Evolutionary conservation across 371 early-diverging fungal species (phyloP).

Genomic region (Apophysomyces variabilis): DNA sequence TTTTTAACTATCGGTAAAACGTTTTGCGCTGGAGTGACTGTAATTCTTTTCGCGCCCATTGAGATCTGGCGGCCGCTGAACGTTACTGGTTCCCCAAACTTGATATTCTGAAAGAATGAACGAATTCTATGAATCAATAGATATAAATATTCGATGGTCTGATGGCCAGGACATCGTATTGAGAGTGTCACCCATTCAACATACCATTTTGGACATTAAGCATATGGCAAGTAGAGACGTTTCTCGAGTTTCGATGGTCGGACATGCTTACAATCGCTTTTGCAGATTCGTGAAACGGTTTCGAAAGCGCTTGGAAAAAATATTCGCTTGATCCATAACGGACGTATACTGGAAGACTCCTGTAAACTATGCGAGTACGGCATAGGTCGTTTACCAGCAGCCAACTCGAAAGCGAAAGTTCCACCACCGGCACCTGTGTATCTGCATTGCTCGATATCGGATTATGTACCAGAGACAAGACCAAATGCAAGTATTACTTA

Average conservation of each 20-base stretch:
- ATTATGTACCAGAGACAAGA: slow-evolving; percentile 13
- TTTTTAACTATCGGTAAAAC: too few relatives aligned
- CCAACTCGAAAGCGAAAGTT: slow-evolving; percentile 26
- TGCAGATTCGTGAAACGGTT: slow-evolving; percentile 35
- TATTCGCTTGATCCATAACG: slow-evolving; percentile 46
- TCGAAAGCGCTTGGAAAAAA: slow-evolving; percentile 35
- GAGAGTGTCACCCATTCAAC: slow-evolving; percentile 18
- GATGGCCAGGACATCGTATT: slow-evolving; percentile 35
- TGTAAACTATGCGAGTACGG: slow-evolving; percentile 23
- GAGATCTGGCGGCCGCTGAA: too few relatives aligned
- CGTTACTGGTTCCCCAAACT: too few relatives aligned
- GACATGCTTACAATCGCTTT: not conserved
- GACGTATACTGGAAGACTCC: slow-evolving; percentile 37
- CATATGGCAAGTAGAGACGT: slow-evolving; percentile 31
- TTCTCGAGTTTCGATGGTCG: not conserved
- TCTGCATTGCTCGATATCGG: slow-evolving; percentile 33
- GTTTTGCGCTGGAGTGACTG: too few relatives aligned
- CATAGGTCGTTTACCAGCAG: slow-evolving; percentile 20
- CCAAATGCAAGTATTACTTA: not conserved
- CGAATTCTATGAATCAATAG: slow-evolving; percentile 20
- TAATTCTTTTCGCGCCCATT: too few relatives aligned
- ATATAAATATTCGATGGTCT: slow-evolving; percentile 25
- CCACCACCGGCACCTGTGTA: slow-evolving; percentile 20
- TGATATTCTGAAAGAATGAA: not conserved
- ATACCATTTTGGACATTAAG: slow-evolving; percentile 38